A percentile compares a stretch with the other conserved stretches of the same genome.
Conservation (phyloP, 768 basidiomycete species). For the Chalciporus sphaerocephalus region DNA sequence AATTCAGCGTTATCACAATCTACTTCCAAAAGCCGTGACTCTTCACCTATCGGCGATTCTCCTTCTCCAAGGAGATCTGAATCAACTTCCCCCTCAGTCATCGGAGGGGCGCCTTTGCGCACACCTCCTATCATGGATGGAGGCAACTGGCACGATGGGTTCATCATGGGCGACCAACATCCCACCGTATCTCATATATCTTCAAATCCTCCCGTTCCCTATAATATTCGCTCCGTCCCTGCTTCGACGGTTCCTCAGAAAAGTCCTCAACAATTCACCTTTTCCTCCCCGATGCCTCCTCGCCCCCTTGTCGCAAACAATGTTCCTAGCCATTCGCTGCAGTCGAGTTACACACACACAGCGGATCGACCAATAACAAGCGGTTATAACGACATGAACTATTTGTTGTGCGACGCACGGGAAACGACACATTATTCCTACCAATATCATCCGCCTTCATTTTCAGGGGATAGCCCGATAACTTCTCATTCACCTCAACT, state of each 20-base stretch:
- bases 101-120: constrained; percentile 26
- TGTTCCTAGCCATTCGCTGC: constrained; percentile 36
- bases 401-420: constrained; percentile 43
- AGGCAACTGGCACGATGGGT: constrained; percentile 52
- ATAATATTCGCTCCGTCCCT: constrained; percentile 42
- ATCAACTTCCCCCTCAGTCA: constrained; percentile 33
- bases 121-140: constrained; percentile 47
- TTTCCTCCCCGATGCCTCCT: constrained; percentile 39
- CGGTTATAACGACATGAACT: constrained; percentile 45
- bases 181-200: constrained; percentile 32
- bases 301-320: constrained; percentile 40
- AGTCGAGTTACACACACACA: constrained; percentile 43
- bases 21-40: constrained; percentile 54
- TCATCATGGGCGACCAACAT: constrained; percentile 49
- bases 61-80: constrained; percentile 41
- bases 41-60: constrained; percentile 58
- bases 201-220: constrained; percentile 40
- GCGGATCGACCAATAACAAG: constrained; percentile 47
- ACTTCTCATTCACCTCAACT: constrained; percentile 42
- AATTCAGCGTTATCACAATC: constrained; percentile 30
- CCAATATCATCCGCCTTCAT: constrained; percentile 49
- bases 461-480: constrained; percentile 40
- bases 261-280: constrained; percentile 44
- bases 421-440: constrained; percentile 49
- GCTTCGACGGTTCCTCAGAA: constrained; percentile 44